Percentiles rank a stretch among this genome's conserved stretches.
Evolutionary conservation across 1,284 basidiomycete species (phyloP).

Genomic region (Austroboletus olivaceoglutinosus): DNA sequence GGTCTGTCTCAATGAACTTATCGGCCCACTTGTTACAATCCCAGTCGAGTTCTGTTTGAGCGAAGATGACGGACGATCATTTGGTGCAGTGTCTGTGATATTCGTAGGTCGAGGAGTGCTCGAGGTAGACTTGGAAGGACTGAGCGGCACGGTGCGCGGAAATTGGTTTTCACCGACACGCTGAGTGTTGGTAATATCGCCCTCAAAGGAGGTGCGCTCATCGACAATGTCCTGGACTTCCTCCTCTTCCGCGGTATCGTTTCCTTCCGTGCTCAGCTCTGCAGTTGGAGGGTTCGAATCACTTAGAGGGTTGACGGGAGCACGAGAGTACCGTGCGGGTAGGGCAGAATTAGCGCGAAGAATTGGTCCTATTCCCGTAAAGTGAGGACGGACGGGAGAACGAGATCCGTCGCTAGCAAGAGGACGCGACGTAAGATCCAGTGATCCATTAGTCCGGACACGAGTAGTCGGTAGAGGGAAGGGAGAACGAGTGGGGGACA

Average conservation of each 20-base stretch:
- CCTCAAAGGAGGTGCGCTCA: conserved; percentile 23
- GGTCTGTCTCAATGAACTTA: conserved; percentile 37
- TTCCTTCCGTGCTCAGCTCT: conserved; percentile 17
- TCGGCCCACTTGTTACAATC: conserved; percentile 5
- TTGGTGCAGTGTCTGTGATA: conserved; percentile 2
- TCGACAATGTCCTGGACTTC: conserved; percentile 26
- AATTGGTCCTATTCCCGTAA: conserved; percentile 27
- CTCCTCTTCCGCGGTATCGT: conserved; percentile 28
- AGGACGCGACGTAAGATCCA: conserved; percentile 26
- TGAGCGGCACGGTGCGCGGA: conserved; percentile 40
- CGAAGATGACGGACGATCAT: conserved; percentile 22
- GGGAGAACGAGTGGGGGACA: conserved; percentile 22
- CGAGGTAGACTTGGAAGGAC: conserved; percentile 25
- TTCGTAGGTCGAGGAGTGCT: conserved; percentile 9
- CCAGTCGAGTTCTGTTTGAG: conserved; percentile 30
- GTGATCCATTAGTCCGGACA: conserved; percentile 20
- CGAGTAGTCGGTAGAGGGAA: conserved; percentile 23
- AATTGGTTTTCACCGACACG: conserved; percentile 35
- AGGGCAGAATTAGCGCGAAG: conserved; percentile 31
- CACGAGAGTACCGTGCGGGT: conserved; percentile 33
- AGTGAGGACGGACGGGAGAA: conserved; percentile 34
- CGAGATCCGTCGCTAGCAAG: conserved; percentile 20
- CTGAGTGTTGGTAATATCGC: conserved; percentile 36
- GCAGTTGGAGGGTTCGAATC: conserved; percentile 9
- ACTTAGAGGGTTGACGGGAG: conserved; percentile 11